phyloP scores from a whole-genome alignment of 2,329 filamentous ascomycete genomes.

The Emergomyces pasteurianus region DNA sequence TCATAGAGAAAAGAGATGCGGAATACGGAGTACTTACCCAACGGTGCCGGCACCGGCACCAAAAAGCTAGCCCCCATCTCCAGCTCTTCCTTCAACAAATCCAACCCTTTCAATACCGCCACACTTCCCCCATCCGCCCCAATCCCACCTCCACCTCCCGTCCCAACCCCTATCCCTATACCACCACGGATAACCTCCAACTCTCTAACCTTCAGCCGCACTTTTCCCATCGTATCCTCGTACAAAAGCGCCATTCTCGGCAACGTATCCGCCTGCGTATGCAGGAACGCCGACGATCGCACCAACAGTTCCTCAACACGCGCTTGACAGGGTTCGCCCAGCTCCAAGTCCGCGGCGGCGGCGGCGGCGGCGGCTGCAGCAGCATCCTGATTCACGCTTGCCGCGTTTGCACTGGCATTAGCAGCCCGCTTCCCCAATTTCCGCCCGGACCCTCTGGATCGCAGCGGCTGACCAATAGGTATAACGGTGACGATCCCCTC shows the following conservation, averaged over 20 bases:
- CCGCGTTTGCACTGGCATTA: conserved; percentile 11
- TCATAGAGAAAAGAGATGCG: not conserved
- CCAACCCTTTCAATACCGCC: conserved; percentile 43
- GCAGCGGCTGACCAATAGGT: conserved; percentile 38
- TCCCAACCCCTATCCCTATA: conserved; percentile 36
- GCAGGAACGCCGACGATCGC: conserved; percentile 53
- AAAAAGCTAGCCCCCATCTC: conserved; percentile 50
- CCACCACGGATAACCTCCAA: conserved; percentile 38
- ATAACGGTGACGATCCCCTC: conserved; percentile 56
- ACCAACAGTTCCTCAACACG: conserved; percentile 57
- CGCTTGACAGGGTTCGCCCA: conserved; percentile 50
- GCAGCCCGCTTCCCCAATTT: not conserved
- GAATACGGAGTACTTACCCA: conserved; percentile 27
- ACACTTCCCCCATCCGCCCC: conserved; percentile 33
- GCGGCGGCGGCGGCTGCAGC: conserved; percentile 22
- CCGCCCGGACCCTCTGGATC: conserved; percentile 20
- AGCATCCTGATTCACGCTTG: conserved; percentile 9
- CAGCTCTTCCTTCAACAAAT: conserved; percentile 38
- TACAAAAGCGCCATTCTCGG: conserved; percentile 55
- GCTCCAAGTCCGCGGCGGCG: no score
- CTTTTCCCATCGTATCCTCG: conserved; percentile 48
- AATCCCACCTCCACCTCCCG: conserved; percentile 31
- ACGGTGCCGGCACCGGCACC: conserved; percentile 48
- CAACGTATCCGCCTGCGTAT: conserved; percentile 38
- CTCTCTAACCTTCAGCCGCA: conserved; percentile 44